Base-by-base conservation (phyloP, 768 basidiomycete genomes). In the Mycena indigotica region DNA sequence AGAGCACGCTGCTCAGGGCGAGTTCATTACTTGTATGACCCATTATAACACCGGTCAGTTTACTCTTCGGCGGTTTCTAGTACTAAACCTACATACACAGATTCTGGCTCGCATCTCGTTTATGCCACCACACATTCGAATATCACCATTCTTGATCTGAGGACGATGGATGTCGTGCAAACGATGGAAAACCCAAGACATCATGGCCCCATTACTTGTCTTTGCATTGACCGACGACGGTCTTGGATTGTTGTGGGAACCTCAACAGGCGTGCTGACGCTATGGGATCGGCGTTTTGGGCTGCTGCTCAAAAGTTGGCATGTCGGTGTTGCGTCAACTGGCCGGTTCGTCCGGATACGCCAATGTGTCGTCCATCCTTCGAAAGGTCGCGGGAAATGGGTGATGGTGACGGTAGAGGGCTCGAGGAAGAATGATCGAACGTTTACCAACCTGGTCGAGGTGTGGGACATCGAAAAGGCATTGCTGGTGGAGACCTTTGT, bases 201-300 rank as follows among this genome's bases (percentile, higher is more conserved):
- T 65, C 83, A 85, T 63, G 96, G 97, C 0, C 86, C 93, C 0
- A 92, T 98, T 58, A 91, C 93, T 0, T 83, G 86, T 38, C 70
- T 96, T 56, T 96, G 93, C 64, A 71, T 94, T 45, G 95, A 96
- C 69, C 84, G 85, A 29, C 91, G 89, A 67, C 85, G 82, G 24
- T 83, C 90, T 4, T 98, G 96, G 96, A 79, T 96, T 24, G 78
- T 97, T 13, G 86, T 91, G 17, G 96, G 93, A 2, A 97, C 96
- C 1, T 84, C 89, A 2, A 84, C 83, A 1, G 97, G 96, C 4
- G 84, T 89, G 15, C 74, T 98, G 13, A 86, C 91, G 0, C 79
- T 99, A 2, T 99, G 95, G 95, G 97, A 99, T 73, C 85, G 93
- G 40, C 88, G 96, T 10, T 99, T 98, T 64, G 95, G 95, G 1